These are phyloP conservation scores for Tothia fuscella DNA, from an alignment of 2,329 filamentous ascomycete genomes.

Conservation along the genomic window DNA sequence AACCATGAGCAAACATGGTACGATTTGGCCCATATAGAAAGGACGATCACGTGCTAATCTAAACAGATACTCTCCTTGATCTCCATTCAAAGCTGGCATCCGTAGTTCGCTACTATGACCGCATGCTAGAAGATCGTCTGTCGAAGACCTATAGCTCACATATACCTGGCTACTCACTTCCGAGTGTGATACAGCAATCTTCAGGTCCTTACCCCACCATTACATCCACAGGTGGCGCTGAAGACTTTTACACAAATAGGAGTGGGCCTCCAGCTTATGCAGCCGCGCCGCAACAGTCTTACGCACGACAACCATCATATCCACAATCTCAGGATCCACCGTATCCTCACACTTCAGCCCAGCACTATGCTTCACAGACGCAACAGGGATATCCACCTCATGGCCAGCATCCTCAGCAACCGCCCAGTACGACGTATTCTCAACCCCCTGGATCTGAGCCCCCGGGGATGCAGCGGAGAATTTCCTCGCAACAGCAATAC, in stretches of 20 bases:
- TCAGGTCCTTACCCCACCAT: slow-evolving; percentile 30
- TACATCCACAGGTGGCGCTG: slow-evolving; percentile 51
- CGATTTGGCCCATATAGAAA: neutral
- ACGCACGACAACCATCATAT: slow-evolving; percentile 38
- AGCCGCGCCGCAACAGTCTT: slow-evolving; percentile 32
- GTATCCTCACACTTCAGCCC: slow-evolving; percentile 23
- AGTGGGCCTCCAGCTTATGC: slow-evolving; percentile 22
- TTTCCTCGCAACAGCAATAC: slow-evolving; percentile 23
- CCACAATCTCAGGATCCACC: slow-evolving; percentile 36
- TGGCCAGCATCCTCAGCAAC: slow-evolving; percentile 15
- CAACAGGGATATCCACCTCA: slow-evolving; percentile 11
- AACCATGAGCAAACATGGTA: slow-evolving; percentile 98
- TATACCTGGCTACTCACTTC: slow-evolving; percentile 28
- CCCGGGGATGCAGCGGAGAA: slow-evolving; percentile 25
- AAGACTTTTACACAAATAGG: slow-evolving; percentile 73
- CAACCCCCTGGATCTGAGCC: slow-evolving; percentile 16
- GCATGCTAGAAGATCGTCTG: slow-evolving; percentile 91
- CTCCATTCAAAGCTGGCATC: slow-evolving; percentile 91
- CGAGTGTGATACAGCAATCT: slow-evolving; percentile 11
- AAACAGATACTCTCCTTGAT: slow-evolving; percentile 75
- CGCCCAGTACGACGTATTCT: slow-evolving; percentile 17
- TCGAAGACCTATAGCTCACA: slow-evolving; percentile 88
- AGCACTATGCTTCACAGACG: slow-evolving; percentile 23
- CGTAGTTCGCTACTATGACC: slow-evolving; percentile 92
- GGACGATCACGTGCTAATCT: slow-evolving; percentile 22